These are phyloP conservation scores for Sarocladium kiliense DNA, from an alignment of 2,329 filamentous ascomycete species.

Conservation along the genomic window DNA sequence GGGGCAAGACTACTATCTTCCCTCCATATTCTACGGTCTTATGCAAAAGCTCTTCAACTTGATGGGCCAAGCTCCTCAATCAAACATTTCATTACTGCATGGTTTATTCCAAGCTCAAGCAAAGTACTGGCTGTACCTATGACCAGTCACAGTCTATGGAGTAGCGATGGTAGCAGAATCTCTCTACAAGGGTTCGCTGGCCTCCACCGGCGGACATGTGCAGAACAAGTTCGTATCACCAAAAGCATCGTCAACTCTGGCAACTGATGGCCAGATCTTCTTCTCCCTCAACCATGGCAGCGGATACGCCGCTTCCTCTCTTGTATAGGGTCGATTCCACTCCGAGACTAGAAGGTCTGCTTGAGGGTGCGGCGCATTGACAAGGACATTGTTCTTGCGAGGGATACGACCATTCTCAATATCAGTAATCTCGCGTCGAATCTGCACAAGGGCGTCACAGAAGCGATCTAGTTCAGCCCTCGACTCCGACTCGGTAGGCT, in stretches of 20 bases:
- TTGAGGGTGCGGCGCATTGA: constrained; percentile 83
- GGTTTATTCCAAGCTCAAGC: no score
- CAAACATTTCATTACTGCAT: no score
- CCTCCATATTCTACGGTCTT: no score
- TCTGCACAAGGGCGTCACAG: constrained; percentile 81
- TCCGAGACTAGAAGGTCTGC: constrained; percentile 68
- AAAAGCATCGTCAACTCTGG: constrained; percentile 83
- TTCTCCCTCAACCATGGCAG: constrained; percentile 78
- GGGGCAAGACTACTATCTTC: no score
- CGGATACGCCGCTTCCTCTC: constrained; percentile 84
- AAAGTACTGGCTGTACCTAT: no score
- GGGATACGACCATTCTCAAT: constrained; percentile 76
- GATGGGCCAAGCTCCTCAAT: no score
- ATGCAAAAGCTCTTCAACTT: no score
- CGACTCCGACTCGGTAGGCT: constrained; percentile 90
- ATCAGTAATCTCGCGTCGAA: constrained; percentile 77
- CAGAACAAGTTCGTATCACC: constrained; percentile 93
- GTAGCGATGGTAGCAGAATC: no score
- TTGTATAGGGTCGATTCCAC: constrained; percentile 75
- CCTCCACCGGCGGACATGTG: constrained; percentile 82
- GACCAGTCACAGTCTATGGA: no score
- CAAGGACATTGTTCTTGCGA: constrained; percentile 74
- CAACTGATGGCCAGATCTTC: constrained; percentile 95
- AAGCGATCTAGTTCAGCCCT: constrained; percentile 92
- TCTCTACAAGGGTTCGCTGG: constrained; percentile 17